phyloP scores from a whole-genome alignment of 1,284 basidiomycete genomes.

The Trichosporon sp. region DNA sequence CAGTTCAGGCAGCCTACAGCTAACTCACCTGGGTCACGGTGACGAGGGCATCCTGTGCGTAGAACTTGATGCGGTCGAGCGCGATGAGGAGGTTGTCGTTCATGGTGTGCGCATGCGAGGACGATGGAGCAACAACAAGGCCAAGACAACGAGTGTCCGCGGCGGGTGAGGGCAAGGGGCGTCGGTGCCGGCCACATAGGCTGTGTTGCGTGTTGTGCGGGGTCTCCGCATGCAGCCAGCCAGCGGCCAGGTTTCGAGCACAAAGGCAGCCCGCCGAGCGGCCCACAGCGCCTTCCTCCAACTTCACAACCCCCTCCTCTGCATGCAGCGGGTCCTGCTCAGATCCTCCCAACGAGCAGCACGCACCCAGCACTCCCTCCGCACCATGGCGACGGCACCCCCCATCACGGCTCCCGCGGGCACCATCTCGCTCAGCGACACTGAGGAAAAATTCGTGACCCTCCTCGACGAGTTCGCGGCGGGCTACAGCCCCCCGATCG shows the following conservation, averaged over 20 bases:
- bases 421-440: slow-evolving; percentile 13
- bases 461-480: slow-evolving; percentile 44
- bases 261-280: background rate
- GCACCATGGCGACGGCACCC: slow-evolving; percentile 8
- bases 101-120: slow-evolving; percentile 18
- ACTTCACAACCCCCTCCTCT: background rate
- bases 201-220: background rate
- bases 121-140: background rate
- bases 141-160: background rate
- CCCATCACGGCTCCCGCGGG: slow-evolving; percentile 13
- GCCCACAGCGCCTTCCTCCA: background rate
- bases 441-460: slow-evolving; percentile 38
- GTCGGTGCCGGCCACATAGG: background rate
- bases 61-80: slow-evolving; percentile 41
- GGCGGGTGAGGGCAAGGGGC: background rate
- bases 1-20: background rate
- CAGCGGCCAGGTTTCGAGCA: background rate
- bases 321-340: slow-evolving; percentile 4
- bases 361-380: background rate
- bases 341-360: background rate
- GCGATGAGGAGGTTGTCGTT: slow-evolving; percentile 40
- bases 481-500: slow-evolving; percentile 48
- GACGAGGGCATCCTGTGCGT: slow-evolving; percentile 33
- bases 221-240: background rate
- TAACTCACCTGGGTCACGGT: slow-evolving; percentile 38